Base-by-base conservation (phyloP, 495 filamentous ascomycete genomes). In the Usnea hakonensis region DNA sequence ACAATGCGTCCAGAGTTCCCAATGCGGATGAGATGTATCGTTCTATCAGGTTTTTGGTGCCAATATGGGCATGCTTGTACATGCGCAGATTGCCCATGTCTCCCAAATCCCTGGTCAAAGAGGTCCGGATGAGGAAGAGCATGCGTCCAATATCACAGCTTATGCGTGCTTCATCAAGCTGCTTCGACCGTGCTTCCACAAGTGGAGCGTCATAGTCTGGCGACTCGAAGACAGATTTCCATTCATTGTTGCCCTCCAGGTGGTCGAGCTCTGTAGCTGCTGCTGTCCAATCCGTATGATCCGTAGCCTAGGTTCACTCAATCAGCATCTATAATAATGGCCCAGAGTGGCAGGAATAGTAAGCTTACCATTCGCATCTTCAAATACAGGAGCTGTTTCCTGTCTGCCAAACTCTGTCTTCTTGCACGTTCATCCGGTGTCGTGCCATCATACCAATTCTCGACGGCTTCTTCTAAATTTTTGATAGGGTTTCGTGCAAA, bases 41-140 rank as follows among this genome's bases (percentile, higher is more conserved):
- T 72, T 96, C 92, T 62, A 96, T 90, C 52, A 97, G 73, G 37
- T 80, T 76, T 72, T 97, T 96, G 1, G 93, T 97, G 4, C 93
- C 92, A 36, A 87, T 82, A 69, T 94, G 87, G 2, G 88, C 87
- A 68, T 95, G 89, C 58, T 84, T 85, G 74, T 96, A 97, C 9
- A 97, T 82, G 50, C 84, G 81, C 13, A 86, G 79, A 71, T 91
- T 88, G 56, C 87, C 90, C 88, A 96, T 96, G 64, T 85, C 87
- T 14, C 90, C 93, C 38, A 96, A 69, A 65, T 90, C 85, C 36
- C 92, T 86, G 37, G 87, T 90, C 58, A 97, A 71, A 7, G 88
- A 78, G 0, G 92, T 96, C 43, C 92, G 85, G 40, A 96, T 78
- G 33, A 93, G 78, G 65, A 89, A 88, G 61, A 94, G 76, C 89